Conservation (phyloP, 225 moss, liverwort and hornwort genomes). For the Ulota crispa region DNA sequence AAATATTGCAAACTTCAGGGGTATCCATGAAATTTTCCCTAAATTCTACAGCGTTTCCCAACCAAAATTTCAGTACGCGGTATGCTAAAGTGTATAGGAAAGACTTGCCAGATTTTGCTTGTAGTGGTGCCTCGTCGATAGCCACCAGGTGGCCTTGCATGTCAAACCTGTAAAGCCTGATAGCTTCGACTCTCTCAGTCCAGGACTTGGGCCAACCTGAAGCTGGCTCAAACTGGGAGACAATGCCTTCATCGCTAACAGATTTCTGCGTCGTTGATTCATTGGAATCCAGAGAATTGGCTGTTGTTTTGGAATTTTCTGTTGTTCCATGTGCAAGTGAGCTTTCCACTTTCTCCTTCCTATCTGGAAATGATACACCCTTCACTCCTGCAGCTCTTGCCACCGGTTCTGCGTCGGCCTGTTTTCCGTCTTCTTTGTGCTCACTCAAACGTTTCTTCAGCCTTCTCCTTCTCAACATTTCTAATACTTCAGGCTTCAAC, state of each 20-base stretch:
- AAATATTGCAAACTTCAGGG: too few relatives aligned
- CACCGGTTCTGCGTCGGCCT: constrained; percentile 6
- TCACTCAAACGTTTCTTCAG: constrained; percentile 57
- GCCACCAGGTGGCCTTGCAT: constrained; percentile 66
- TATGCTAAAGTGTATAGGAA: not conserved
- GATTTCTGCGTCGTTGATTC: constrained; percentile 14
- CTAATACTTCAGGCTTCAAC: constrained; percentile 68
- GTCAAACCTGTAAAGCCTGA: constrained; percentile 73
- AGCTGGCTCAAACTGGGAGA: constrained; percentile 25
- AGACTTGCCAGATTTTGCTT: constrained; percentile 44
- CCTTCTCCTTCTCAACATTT: constrained; percentile 68
- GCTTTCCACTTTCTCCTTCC: constrained; percentile 5
- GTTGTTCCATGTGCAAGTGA: not conserved
- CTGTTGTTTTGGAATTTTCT: not conserved
- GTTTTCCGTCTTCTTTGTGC: constrained; percentile 35
- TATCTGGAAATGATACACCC: constrained; percentile 9
- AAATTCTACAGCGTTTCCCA: not conserved
- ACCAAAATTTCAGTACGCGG: constrained; percentile 6
- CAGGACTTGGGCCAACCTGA: constrained; percentile 52
- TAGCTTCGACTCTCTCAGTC: constrained; percentile 89
- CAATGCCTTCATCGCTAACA: constrained; percentile 7
- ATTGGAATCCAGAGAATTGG: not conserved
- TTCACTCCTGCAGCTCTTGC: constrained; percentile 7
- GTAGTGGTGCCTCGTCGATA: constrained; percentile 36
- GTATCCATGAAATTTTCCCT: too few relatives aligned